phyloP scores from a whole-genome alignment of 768 basidiomycete genomes.

The Leucosporidium scottii region DNA sequence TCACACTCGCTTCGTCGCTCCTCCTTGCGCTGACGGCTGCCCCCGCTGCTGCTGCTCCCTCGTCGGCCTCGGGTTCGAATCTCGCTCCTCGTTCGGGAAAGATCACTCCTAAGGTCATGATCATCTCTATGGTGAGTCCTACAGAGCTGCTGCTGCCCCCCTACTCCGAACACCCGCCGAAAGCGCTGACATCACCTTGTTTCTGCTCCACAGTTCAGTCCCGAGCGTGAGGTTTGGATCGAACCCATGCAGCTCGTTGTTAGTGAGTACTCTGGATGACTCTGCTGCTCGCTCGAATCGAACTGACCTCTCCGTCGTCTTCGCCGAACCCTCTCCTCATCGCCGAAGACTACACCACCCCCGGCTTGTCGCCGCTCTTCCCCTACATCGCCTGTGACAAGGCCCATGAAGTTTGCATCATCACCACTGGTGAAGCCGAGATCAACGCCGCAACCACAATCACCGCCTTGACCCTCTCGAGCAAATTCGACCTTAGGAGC shows the following conservation, averaged over 20 bases:
- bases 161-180: not conserved
- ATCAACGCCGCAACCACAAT: slow-evolving; percentile 48
- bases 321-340: slow-evolving; percentile 25
- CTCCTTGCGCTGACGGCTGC: not conserved
- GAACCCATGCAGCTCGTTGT: slow-evolving; percentile 37
- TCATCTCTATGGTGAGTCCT: slow-evolving; percentile 35
- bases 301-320: no score
- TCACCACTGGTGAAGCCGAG: slow-evolving; percentile 41
- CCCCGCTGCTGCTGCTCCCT: not conserved
- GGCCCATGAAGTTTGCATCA: slow-evolving; percentile 43
- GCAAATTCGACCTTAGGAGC: slow-evolving; percentile 43
- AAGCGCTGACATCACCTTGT: not conserved
- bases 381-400: slow-evolving; percentile 44
- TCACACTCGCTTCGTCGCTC: not conserved
- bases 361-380: slow-evolving; percentile 45
- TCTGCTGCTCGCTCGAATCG: no score
- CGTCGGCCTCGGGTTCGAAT: not conserved
- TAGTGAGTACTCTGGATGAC: slow-evolving; percentile 27
- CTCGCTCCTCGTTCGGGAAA: not conserved
- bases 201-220: slow-evolving; percentile 31
- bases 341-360: slow-evolving; percentile 35
- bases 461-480: slow-evolving; percentile 41
- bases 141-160: not conserved
- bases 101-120: slow-evolving; percentile 36
- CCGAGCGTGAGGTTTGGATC: slow-evolving; percentile 39